These are phyloP conservation scores for Bryoglossum gracile DNA, from an alignment of 495 filamentous ascomycete genomes.

Conservation along the genomic window DNA sequence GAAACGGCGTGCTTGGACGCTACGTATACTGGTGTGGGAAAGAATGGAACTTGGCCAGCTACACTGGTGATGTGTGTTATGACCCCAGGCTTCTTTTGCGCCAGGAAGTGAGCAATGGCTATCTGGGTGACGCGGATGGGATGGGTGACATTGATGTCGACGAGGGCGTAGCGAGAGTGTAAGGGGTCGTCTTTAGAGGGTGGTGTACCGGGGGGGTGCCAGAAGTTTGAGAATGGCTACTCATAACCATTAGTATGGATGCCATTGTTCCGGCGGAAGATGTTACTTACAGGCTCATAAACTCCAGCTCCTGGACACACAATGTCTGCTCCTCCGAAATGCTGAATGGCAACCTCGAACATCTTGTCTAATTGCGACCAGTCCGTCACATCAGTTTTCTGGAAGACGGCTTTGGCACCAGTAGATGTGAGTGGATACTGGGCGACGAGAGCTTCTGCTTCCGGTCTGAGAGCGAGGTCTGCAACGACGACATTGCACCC, in stretches of 20 bases:
- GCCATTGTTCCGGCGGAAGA: not conserved
- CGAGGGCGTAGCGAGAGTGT: conserved; percentile 42
- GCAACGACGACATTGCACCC: conserved; percentile 61
- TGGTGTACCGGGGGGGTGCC: conserved; percentile 17
- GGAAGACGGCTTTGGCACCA: conserved; percentile 47
- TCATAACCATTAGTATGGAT: not conserved
- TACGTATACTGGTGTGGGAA: conserved; percentile 50
- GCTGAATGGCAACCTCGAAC: conserved; percentile 48
- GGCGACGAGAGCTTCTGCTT: conserved; percentile 47
- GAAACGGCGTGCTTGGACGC: conserved; percentile 57
- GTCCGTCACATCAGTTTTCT: conserved; percentile 54
- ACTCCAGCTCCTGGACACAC: conserved; percentile 63
- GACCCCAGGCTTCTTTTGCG: not conserved
- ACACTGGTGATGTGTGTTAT: conserved; percentile 27
- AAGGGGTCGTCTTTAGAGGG: conserved; percentile 40
- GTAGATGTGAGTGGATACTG: conserved; percentile 29
- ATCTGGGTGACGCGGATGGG: not conserved
- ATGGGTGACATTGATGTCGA: conserved; percentile 55
- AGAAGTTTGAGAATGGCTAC: conserved; percentile 24
- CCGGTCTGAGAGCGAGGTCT: conserved; percentile 54
- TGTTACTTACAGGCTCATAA: conserved; percentile 41
- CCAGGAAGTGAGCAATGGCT: not conserved
- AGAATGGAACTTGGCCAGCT: conserved; percentile 47
- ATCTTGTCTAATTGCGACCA: conserved; percentile 53
- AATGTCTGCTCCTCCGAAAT: conserved; percentile 56